A percentile compares a stretch with the other conserved stretches of the same genome.
Conservation (phyloP, 2,329 filamentous ascomycete species). For the Cladosporium sp. region DNA sequence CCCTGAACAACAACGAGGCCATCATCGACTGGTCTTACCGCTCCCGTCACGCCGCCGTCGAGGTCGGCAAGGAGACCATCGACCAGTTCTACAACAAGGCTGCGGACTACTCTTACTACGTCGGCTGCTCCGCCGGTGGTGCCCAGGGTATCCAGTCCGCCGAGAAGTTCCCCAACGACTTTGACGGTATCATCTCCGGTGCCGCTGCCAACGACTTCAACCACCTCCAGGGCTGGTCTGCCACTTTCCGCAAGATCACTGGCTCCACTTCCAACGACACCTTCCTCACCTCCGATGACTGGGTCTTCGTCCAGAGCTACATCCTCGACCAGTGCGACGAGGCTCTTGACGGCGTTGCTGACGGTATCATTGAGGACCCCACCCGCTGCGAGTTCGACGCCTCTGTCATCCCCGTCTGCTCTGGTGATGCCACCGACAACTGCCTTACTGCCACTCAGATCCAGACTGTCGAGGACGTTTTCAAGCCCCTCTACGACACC, state of each 20-base stretch:
- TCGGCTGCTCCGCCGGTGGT: slow-evolving; percentile 45
- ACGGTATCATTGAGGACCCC: slow-evolving; percentile 45
- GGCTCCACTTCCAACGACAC: slow-evolving; percentile 34
- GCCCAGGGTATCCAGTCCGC: slow-evolving; percentile 43
- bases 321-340: slow-evolving; percentile 47
- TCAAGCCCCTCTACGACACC: slow-evolving; percentile 36
- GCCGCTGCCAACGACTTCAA: slow-evolving; percentile 40
- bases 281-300: slow-evolving; percentile 36
- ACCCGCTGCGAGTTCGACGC: slow-evolving; percentile 38
- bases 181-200: slow-evolving; percentile 44
- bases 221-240: slow-evolving; percentile 40
- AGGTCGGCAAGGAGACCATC: slow-evolving; percentile 29
- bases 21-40: slow-evolving; percentile 30
- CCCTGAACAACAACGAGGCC: slow-evolving; percentile 25
- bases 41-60: slow-evolving; percentile 27
- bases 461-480: slow-evolving; percentile 38
- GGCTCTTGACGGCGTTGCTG: slow-evolving; percentile 41
- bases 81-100: slow-evolving; percentile 34
- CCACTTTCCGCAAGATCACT: slow-evolving; percentile 37
- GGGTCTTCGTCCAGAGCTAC: slow-evolving; percentile 38
- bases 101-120: slow-evolving; percentile 40
- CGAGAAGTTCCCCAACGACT: slow-evolving; percentile 42
- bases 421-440: slow-evolving; percentile 24
- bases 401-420: slow-evolving; percentile 31
- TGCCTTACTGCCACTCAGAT: slow-evolving; percentile 43